These are phyloP conservation scores for Tilletia caries DNA, from an alignment of 1,284 basidiomycete genomes.

Conservation along the genomic window DNA sequence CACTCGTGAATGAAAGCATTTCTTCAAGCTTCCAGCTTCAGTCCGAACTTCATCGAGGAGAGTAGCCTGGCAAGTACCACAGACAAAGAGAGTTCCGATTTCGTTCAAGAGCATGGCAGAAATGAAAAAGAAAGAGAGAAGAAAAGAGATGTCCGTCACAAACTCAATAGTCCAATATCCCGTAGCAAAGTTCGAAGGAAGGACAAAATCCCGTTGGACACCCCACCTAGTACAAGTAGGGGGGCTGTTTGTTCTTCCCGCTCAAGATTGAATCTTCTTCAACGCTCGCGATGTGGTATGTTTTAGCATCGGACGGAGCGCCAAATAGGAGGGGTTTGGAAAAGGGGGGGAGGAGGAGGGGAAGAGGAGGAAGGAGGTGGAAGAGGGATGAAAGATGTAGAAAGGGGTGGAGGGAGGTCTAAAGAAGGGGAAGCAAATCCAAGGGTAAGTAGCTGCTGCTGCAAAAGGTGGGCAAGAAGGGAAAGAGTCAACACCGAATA, in stretches of 20 bases:
- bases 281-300: slow-evolving; percentile 9
- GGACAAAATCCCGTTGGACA: slow-evolving; percentile 13
- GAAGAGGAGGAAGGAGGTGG: background rate
- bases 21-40: background rate
- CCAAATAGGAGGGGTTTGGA: slow-evolving; percentile 9
- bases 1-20: background rate
- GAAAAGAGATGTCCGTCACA: slow-evolving; percentile 4
- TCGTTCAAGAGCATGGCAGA: background rate
- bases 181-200: background rate
- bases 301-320: background rate
- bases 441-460: background rate
- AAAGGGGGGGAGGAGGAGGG: background rate
- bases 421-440: background rate
- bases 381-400: background rate
- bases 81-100: background rate
- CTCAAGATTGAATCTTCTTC: slow-evolving; percentile 5
- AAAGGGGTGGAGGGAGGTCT: background rate
- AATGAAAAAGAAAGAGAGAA: background rate
- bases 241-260: background rate
- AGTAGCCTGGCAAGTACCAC: background rate
- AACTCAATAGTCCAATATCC: slow-evolving; percentile 7
- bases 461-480: too few species aligned
- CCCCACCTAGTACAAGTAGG: too few species aligned
- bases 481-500: too few species aligned
- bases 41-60: background rate